Evolutionary conservation across 352 stramenopile genomes (phyloP).

Genomic region (Phytopythium chamaehyphon): DNA sequence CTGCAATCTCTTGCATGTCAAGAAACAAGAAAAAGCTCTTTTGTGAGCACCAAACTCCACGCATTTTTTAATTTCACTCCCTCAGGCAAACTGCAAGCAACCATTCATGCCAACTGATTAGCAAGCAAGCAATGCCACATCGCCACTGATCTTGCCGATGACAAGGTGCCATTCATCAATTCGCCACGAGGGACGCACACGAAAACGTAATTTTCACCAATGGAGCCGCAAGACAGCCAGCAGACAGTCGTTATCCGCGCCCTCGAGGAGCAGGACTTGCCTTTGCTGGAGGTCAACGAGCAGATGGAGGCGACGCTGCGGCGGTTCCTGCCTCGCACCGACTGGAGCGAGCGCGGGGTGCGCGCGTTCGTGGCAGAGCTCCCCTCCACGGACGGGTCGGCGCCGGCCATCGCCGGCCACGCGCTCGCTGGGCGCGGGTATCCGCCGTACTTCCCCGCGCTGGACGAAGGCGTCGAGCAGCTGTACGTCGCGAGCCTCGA

Average conservation of each 20-base stretch:
- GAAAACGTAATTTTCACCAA: no score
- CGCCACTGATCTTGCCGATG: no score
- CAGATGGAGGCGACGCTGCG: conserved; percentile 6
- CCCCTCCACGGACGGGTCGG: neutral
- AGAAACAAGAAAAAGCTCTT: no score
- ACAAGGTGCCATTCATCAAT: no score
- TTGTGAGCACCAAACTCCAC: no score
- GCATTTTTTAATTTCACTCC: no score
- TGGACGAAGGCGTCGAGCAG: conserved; percentile 16
- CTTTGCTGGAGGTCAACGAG: neutral
- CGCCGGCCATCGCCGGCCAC: neutral
- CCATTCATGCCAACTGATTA: neutral
- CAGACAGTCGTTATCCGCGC: neutral
- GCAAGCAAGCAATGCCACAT: no score
- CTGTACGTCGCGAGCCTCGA: conserved; percentile 21
- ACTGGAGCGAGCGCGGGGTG: conserved; percentile 20
- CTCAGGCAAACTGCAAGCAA: no score
- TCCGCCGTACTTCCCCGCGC: conserved; percentile 24
- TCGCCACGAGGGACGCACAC: no score
- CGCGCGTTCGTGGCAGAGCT: conserved; percentile 27
- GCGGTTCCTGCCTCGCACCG: conserved; percentile 8
- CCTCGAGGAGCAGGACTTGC: conserved; percentile 3
- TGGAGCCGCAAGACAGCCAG: neutral
- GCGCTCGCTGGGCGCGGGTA: conserved; percentile 18
- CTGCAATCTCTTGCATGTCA: no score